Percentiles rank a stretch among this genome's conserved stretches.
These are phyloP conservation scores for Carex littledalei DNA, from an alignment of 176 grass and related monocot genomes.

Conservation along the genomic window DNA sequence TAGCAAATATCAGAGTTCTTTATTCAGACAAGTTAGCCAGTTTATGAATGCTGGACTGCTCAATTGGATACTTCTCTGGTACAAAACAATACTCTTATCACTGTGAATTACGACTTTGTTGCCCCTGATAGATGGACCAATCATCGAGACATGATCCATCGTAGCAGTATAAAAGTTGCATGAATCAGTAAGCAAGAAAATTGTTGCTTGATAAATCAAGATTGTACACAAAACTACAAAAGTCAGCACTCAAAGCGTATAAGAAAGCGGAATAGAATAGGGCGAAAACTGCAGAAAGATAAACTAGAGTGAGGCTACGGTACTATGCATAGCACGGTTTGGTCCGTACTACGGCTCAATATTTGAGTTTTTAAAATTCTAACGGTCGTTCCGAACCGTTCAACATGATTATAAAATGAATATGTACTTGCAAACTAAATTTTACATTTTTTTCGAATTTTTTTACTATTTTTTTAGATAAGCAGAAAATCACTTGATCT, in stretches of 20 bases:
- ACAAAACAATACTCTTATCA: neutral
- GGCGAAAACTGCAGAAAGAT: neutral
- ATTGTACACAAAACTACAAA: neutral
- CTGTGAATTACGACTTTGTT: neutral
- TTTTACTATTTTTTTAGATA: too few relatives aligned
- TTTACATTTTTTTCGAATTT: too few relatives aligned
- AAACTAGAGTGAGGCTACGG: too few relatives aligned
- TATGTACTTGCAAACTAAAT: too few relatives aligned
- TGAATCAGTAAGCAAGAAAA: neutral
- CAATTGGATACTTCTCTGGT: neutral
- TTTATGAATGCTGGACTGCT: neutral
- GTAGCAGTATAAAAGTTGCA: neutral
- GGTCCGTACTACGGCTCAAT: too few relatives aligned
- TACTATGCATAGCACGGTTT: too few relatives aligned
- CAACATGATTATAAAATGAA: too few relatives aligned
- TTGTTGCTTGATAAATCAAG: constrained; percentile 6
- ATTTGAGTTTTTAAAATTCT: too few relatives aligned
- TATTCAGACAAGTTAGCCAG: neutral
- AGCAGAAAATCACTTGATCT: too few relatives aligned
- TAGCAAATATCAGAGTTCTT: neutral
- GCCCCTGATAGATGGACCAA: neutral
- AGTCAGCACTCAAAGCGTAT: neutral
- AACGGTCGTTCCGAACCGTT: too few relatives aligned
- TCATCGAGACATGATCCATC: neutral
- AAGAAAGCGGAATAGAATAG: neutral